These are phyloP conservation scores for Eutreptiella sp. DNA, from an alignment of 208 protist species.

Conservation along the genomic window DNA sequence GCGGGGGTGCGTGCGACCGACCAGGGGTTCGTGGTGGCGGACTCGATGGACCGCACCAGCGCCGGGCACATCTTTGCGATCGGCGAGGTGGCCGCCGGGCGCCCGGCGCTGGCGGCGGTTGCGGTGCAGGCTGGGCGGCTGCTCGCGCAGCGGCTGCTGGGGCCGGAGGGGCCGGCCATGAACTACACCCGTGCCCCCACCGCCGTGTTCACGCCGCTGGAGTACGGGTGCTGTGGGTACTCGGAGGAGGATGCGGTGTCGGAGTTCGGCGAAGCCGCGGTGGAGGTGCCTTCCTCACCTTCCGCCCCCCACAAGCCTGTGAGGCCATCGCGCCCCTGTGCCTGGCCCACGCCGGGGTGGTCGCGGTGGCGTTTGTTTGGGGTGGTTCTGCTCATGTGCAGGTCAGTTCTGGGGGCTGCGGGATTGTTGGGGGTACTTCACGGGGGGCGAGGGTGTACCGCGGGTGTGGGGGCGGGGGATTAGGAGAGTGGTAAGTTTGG, in stretches of 20 bases:
- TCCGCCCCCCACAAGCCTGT: too few species aligned
- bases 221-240: slow-evolving; percentile 71
- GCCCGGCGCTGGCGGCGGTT: slow-evolving; percentile 66
- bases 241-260: slow-evolving; percentile 65
- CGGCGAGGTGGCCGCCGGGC: slow-evolving; percentile 55
- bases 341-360: too few species aligned
- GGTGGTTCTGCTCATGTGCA: too few species aligned
- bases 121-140: slow-evolving; percentile 69
- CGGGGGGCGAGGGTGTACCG: too few species aligned
- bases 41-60: slow-evolving; percentile 50
- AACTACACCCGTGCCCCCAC: slow-evolving; percentile 65
- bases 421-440: too few species aligned
- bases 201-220: slow-evolving; percentile 82
- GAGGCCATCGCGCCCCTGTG: too few species aligned
- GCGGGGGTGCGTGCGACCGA: slow-evolving; percentile 38
- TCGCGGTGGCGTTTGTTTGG: too few species aligned
- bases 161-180: slow-evolving; percentile 35
- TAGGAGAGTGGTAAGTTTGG: too few species aligned
- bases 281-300: too few species aligned
- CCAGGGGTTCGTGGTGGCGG: slow-evolving; percentile 27
- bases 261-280: slow-evolving; percentile 54
- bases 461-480: too few species aligned
- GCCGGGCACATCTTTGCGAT: slow-evolving; percentile 73
- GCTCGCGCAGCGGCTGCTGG: slow-evolving; percentile 55
- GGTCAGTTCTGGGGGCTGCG: too few species aligned